Evolutionary conservation across 176 grass and related monocot genomes (phyloP).

Genomic region (Aechmea fasciata): DNA sequence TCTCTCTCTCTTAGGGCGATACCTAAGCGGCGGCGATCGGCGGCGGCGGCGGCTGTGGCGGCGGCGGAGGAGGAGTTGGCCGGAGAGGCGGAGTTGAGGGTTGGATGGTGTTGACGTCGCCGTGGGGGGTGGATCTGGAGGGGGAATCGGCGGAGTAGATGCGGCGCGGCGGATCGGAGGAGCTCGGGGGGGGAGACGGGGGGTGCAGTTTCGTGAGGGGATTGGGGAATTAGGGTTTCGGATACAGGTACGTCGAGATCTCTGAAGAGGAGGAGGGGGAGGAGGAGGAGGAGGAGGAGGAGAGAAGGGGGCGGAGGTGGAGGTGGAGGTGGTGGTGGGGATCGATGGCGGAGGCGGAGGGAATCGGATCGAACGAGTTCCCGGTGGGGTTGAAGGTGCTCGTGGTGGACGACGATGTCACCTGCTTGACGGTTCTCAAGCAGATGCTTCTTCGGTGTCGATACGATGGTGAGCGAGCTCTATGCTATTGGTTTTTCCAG

Average conservation of each 20-base stretch:
- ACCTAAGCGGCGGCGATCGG: too few relatives aligned
- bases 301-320: not conserved
- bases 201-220: not conserved
- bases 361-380: slow-evolving; percentile 45
- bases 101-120: not conserved
- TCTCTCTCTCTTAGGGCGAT: too few relatives aligned
- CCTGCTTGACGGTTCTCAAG: slow-evolving; percentile 65
- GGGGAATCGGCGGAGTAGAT: not conserved
- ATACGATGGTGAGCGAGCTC: slow-evolving; percentile 53
- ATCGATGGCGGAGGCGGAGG: slow-evolving; percentile 40
- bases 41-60: too few relatives aligned
- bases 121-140: not conserved
- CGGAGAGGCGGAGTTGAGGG: not conserved
- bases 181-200: not conserved
- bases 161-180: not conserved
- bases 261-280: not conserved
- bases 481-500: not conserved
- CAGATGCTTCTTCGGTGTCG: slow-evolving; percentile 70
- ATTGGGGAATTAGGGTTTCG: not conserved
- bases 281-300: not conserved
- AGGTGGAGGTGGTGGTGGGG: not conserved
- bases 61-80: not conserved
- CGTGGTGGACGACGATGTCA: slow-evolving; percentile 85
- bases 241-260: not conserved
- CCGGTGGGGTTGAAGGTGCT: slow-evolving; percentile 87